A percentile compares a stretch with the other conserved stretches of the same genome.
Evolutionary conservation across 768 basidiomycete genomes (phyloP).

Genomic region (Suillus subluteus): DNA sequence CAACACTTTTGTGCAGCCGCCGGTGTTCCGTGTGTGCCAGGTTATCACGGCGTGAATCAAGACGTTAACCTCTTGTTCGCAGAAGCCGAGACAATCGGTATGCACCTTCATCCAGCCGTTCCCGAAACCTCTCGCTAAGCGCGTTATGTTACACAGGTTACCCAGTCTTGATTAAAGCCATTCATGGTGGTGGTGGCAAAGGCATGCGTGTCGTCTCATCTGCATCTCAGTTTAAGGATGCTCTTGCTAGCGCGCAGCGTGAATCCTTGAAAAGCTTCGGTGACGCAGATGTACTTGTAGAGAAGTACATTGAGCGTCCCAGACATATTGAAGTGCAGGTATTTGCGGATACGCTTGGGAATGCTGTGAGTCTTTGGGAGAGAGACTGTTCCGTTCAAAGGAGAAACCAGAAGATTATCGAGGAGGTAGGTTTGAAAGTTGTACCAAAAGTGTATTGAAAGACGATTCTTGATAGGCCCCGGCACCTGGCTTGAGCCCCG

Average conservation of each 20-base stretch:
- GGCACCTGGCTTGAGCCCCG: slow-evolving; percentile 82
- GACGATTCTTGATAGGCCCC: slow-evolving; percentile 62
- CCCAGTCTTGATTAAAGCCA: slow-evolving; percentile 95
- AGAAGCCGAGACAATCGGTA: slow-evolving; percentile 76
- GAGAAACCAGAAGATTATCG: slow-evolving; percentile 94
- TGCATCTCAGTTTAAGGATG: slow-evolving; percentile 73
- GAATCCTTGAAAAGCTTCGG: slow-evolving; percentile 90
- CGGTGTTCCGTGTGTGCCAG: slow-evolving; percentile 91
- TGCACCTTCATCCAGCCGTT: neutral
- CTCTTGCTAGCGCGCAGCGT: slow-evolving; percentile 83
- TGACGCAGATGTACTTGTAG: slow-evolving; percentile 83
- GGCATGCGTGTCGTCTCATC: slow-evolving; percentile 86
- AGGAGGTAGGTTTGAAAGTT: slow-evolving; percentile 56
- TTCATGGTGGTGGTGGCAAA: slow-evolving; percentile 94
- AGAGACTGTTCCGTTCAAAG: slow-evolving; percentile 91
- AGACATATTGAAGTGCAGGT: slow-evolving; percentile 95
- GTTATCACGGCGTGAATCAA: slow-evolving; percentile 88
- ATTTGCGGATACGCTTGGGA: slow-evolving; percentile 83
- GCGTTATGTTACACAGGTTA: slow-evolving; percentile 53
- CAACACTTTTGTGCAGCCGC: slow-evolving; percentile 55
- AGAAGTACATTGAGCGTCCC: slow-evolving; percentile 86
- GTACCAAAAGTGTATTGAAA: neutral
- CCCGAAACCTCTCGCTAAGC: neutral
- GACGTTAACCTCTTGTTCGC: slow-evolving; percentile 66
- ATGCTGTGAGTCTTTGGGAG: slow-evolving; percentile 93